Conservation (phyloP, 1,284 basidiomycete species). For the Pyrrhoderma lamaoense region DNA sequence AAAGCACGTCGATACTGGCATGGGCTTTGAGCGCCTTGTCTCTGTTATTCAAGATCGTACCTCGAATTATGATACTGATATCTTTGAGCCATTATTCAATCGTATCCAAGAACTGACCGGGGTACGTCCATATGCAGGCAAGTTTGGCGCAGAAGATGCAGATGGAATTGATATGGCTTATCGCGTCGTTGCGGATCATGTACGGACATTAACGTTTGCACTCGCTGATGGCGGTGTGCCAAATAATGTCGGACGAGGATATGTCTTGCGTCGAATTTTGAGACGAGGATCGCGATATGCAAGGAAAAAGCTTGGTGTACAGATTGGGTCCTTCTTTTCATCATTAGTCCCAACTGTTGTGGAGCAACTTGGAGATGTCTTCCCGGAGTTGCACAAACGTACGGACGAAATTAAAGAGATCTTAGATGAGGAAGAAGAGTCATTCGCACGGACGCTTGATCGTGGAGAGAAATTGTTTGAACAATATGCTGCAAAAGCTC, state of each 20-base stretch:
- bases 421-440: constrained; percentile 95
- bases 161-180: constrained; percentile 98
- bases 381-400: constrained; percentile 90
- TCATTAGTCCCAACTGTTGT: constrained; percentile 85
- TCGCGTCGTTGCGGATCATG: constrained; percentile 94
- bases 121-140: constrained; percentile 82
- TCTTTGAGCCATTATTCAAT: constrained; percentile 86
- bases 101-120: constrained; percentile 88
- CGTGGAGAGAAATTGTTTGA: constrained; percentile 97
- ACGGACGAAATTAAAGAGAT: constrained; percentile 89
- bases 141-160: constrained; percentile 86
- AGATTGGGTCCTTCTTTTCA: constrained; percentile 95
- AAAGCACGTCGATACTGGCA: constrained; percentile 96
- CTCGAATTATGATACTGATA: constrained; percentile 98
- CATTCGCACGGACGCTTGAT: constrained; percentile 93
- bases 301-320: constrained; percentile 90
- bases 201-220: constrained; percentile 92
- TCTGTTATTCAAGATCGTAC: constrained; percentile 87
- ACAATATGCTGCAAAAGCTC: constrained; percentile 73
- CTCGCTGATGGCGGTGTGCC: constrained; percentile 95
- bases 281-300: constrained; percentile 91
- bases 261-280: constrained; percentile 89
- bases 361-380: constrained; percentile 83
- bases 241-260: constrained; percentile 93
- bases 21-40: constrained; percentile 98